Evolutionary conservation across 768 basidiomycete genomes (phyloP).

Genomic region (Mrakia blollopis): DNA sequence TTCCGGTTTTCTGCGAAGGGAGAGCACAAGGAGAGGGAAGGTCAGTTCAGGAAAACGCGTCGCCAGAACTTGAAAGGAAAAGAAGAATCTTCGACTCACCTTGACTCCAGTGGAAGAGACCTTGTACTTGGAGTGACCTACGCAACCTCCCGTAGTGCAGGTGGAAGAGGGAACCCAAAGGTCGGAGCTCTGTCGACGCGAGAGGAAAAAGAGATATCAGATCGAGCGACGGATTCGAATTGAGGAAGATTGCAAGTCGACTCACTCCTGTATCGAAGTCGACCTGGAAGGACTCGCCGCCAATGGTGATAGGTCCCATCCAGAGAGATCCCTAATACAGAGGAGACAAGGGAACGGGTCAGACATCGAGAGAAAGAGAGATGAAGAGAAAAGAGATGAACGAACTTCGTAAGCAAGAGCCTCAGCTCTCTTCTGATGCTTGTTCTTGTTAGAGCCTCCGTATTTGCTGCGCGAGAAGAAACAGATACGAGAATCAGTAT

Average conservation of each 20-base stretch:
- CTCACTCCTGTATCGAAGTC: slow-evolving; percentile 40
- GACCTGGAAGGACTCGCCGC: slow-evolving; percentile 39
- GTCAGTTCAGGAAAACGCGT: background rate
- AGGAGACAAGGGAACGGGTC: no score
- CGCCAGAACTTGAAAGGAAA: no score
- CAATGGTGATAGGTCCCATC: slow-evolving; percentile 47
- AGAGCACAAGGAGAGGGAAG: background rate
- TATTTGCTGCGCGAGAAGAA: background rate
- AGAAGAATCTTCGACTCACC: slow-evolving; percentile 1
- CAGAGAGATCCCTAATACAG: background rate
- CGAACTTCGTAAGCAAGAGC: background rate
- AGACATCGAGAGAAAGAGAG: background rate
- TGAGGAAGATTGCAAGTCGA: background rate
- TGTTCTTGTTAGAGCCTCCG: background rate
- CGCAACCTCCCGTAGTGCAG: slow-evolving; percentile 13
- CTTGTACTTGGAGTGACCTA: slow-evolving; percentile 15
- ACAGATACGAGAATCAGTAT: no score
- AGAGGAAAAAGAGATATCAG: background rate
- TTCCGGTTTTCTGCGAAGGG: slow-evolving; percentile 25
- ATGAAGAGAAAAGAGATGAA: background rate
- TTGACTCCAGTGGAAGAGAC: background rate
- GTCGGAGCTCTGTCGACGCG: slow-evolving; percentile 47
- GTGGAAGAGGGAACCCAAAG: slow-evolving; percentile 38
- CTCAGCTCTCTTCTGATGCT: background rate
- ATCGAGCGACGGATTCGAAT: background rate